Conservation (phyloP, 495 filamentous ascomycete genomes). For the Bathelium albidoporum region DNA sequence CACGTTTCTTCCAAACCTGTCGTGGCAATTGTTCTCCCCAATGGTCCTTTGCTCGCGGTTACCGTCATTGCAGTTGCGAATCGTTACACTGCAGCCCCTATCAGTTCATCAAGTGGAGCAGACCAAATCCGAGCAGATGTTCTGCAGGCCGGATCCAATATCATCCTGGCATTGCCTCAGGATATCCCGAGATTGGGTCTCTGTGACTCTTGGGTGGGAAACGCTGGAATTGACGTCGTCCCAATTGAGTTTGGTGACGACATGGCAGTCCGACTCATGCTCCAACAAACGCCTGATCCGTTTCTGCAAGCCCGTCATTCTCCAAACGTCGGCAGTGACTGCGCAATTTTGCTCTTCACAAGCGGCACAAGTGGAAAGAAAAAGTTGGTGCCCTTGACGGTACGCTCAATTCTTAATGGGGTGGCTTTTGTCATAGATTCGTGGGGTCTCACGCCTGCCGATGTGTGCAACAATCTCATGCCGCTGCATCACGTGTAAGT, state of each 20-base stretch:
- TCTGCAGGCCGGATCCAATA: slow-evolving; percentile 6
- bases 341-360: slow-evolving; percentile 37
- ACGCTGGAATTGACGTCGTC: slow-evolving; percentile 7
- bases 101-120: slow-evolving; percentile 26
- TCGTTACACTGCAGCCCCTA: slow-evolving; percentile 29
- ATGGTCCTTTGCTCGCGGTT: slow-evolving; percentile 29
- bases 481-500: slow-evolving; percentile 38
- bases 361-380: slow-evolving; percentile 39
- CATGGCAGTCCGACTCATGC: background rate
- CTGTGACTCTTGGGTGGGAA: slow-evolving; percentile 3
- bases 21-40: slow-evolving; percentile 29
- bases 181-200: slow-evolving; percentile 11
- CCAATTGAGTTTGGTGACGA: slow-evolving; percentile 6
- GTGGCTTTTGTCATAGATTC: slow-evolving; percentile 35
- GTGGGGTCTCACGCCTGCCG: slow-evolving; percentile 28
- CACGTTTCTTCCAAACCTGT: slow-evolving; percentile 21
- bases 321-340: slow-evolving; percentile 22
- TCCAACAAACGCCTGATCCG: background rate
- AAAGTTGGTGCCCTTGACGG: slow-evolving; percentile 37
- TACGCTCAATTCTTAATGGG: slow-evolving; percentile 30
- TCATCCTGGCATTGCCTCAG: slow-evolving; percentile 6
- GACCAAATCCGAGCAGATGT: slow-evolving; percentile 19
- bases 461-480: slow-evolving; percentile 40
- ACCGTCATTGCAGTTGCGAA: slow-evolving; percentile 24
- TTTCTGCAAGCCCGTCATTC: background rate